Conservation (phyloP, 2,329 filamentous ascomycete species). For the Lachnellula arida region DNA sequence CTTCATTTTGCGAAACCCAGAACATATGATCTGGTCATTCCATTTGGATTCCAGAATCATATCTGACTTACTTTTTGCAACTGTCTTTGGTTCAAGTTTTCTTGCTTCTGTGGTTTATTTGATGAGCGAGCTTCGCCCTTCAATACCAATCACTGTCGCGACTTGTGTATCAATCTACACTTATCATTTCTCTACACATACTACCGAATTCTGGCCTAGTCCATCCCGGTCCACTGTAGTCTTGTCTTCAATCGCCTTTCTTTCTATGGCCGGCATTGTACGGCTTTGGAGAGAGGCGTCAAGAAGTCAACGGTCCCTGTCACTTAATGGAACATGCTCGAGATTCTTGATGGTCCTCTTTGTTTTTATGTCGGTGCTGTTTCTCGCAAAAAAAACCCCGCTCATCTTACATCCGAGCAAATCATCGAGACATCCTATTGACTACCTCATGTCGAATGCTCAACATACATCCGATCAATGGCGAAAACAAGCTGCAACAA, state of each 20-base stretch:
- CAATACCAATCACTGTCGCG: constrained; percentile 1
- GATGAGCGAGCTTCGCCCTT: constrained; percentile 8
- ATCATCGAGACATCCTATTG: constrained; percentile 11
- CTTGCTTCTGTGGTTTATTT: constrained; percentile 7
- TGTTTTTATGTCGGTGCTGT: background rate
- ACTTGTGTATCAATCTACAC: constrained; percentile 5
- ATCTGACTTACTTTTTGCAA: constrained; percentile 1
- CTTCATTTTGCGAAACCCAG: constrained; percentile 3
- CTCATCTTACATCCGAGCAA: background rate
- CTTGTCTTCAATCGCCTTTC: background rate
- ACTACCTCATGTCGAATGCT: constrained; percentile 11
- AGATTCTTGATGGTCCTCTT: constrained; percentile 1
- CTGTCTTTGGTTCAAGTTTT: constrained; percentile 6
- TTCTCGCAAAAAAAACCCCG: background rate
- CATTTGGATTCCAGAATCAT: background rate
- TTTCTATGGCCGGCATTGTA: constrained; percentile 4
- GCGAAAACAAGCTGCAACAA: constrained; percentile 13
- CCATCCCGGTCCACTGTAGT: background rate
- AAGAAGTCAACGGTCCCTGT: constrained; percentile 3
- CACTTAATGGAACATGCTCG: background rate
- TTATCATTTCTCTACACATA: constrained; percentile 1
- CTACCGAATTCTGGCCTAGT: background rate
- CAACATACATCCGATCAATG: constrained; percentile 4
- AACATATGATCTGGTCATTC: constrained; percentile 6
- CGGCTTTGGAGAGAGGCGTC: constrained; percentile 5